A percentile compares a stretch with the other conserved stretches of the same genome.
phyloP scores from a whole-genome alignment of 169 alveolate genomes.

The Perkinsus olseni region DNA sequence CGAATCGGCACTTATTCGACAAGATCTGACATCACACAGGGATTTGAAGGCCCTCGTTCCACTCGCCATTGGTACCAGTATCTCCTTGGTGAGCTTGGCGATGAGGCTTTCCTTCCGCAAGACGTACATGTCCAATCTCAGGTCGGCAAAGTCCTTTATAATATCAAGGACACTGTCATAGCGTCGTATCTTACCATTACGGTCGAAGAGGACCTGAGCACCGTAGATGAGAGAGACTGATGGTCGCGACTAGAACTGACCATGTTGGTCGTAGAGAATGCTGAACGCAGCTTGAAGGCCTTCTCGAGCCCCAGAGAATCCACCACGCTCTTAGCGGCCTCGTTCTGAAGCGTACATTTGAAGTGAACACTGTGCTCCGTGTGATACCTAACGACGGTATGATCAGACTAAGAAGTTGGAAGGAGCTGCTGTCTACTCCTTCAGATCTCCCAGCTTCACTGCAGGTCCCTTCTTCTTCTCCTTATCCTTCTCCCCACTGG shows the following conservation, averaged over 20 bases:
- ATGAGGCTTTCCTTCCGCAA: constrained; percentile 54
- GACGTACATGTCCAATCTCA: constrained; percentile 76
- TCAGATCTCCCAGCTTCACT: no score
- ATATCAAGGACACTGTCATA: constrained; percentile 82
- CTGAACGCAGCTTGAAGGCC: constrained; percentile 75
- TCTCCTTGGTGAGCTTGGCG: neutral
- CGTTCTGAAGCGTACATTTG: neutral
- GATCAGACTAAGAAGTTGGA: neutral
- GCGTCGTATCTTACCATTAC: constrained; percentile 73
- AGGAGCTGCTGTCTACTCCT: no score
- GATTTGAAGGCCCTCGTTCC: neutral
- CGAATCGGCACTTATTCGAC: constrained; percentile 16
- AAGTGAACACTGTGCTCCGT: constrained; percentile 1
- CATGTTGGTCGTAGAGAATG: neutral
- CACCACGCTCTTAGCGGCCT: constrained; percentile 28
- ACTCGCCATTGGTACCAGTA: neutral
- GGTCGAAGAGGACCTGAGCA: constrained; percentile 89
- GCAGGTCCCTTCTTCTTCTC: no score
- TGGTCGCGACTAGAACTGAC: neutral
- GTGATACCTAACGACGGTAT: neutral
- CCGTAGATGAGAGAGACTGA: constrained; percentile 63
- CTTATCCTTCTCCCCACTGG: no score
- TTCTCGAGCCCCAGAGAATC: constrained; percentile 74
- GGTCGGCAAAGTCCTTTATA: constrained; percentile 78
- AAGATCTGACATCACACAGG: neutral